Conservation (phyloP, 2,329 filamentous ascomycete genomes). For the Colletotrichum cordylinicola region DNA sequence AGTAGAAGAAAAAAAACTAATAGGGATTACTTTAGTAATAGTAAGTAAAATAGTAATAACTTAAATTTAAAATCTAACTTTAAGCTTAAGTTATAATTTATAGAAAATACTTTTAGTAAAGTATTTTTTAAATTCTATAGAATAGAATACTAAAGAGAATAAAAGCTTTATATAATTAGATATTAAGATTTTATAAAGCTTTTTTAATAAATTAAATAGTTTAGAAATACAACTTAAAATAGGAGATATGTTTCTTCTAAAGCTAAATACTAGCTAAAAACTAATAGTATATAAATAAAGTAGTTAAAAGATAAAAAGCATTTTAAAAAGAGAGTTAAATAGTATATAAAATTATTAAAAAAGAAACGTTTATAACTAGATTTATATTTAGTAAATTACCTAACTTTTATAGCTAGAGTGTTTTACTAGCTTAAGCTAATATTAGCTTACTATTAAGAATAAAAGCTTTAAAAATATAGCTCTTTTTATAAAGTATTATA, state of each 20-base stretch:
- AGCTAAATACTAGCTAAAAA: background rate
- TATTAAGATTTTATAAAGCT: background rate
- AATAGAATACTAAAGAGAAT: too few relatives aligned
- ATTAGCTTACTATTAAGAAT: background rate
- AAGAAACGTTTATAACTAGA: background rate
- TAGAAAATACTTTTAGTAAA: too few relatives aligned
- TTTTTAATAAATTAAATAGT: background rate
- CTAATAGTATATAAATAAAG: background rate
- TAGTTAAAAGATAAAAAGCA: too few relatives aligned
- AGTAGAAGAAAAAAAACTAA: background rate
- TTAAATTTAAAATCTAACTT: too few relatives aligned
- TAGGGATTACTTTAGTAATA: background rate
- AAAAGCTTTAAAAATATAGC: background rate
- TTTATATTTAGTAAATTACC: background rate
- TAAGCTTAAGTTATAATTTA: too few relatives aligned
- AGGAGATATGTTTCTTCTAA: background rate
- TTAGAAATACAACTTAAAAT: background rate
- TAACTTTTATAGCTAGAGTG: background rate
- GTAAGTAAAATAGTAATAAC: background rate
- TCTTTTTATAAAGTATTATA: background rate
- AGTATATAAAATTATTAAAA: background rate
- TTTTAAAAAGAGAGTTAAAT: too few relatives aligned
- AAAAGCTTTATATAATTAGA: background rate
- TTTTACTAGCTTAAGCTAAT: background rate
- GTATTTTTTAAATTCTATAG: rapidly evolving